Base-by-base conservation (phyloP, 768 basidiomycete genomes). In the Vararia minispora region DNA sequence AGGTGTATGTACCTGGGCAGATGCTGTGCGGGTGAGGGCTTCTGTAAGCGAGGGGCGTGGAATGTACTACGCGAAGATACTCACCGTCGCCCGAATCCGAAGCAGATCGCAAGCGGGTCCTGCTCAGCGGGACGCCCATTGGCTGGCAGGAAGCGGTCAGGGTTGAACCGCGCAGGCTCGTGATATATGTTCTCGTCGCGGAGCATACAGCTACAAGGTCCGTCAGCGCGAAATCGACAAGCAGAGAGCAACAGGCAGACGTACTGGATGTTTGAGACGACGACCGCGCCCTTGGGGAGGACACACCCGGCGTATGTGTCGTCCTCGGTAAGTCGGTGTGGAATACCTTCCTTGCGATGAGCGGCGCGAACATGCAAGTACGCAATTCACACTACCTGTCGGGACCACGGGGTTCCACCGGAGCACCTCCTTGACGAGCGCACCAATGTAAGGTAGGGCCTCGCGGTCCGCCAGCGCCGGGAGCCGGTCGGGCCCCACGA, bases 401-500 rank as follows among this genome's bases (percentile, higher is more conserved):
- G 49, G 51, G 5, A 33, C 43, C 20, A 49, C 44, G 8, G 50
- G 47, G 6, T 41, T 39, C 51, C 48, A 58, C 22, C 66, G 57
- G 17, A 65, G 38, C 9, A 58, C 42, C 47, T 71, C 68, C 44
- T 59, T 63, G 28, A 63, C 41, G 3, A 69, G 33, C 5, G 66
- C 66, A 5, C 41, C 43, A 22, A 65, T 43, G 35, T 64, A 66
- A 1, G 62, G 63, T 12, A 67, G 40, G 1, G 44, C 39, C 5
- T 51, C 44, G 2, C 47, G 45, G 37, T 69, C 64, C 2, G 54
- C 56, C n/a, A 59, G 38, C 0, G 45, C 57, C 2, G 64, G 63
- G 6, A 68, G 49, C 0, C 62, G 53, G 18, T 53, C 49, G 8
- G 36, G 37, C 4, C 60, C 61, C 8, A 58, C 34, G 9, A 64